Conservation (phyloP, 2,329 filamentous ascomycete genomes). For the Nemania diffusa region DNA sequence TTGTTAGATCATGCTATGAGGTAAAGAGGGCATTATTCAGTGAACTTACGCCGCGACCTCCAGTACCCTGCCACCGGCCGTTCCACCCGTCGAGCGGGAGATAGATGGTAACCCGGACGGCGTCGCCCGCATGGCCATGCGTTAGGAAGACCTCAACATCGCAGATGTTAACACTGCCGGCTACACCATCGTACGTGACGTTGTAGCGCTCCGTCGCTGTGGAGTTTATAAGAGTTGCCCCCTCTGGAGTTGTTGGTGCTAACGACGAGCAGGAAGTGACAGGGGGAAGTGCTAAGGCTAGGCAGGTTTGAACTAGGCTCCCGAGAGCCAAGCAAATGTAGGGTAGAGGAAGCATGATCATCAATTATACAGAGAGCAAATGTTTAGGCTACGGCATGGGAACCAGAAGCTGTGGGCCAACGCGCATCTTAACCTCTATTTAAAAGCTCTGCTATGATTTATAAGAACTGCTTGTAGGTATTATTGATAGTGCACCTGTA, state of each 20-base stretch:
- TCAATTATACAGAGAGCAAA: not conserved
- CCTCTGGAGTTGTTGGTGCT: constrained; percentile 35
- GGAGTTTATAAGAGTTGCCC: constrained; percentile 36
- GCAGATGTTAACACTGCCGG: constrained; percentile 38
- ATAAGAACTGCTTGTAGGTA: not conserved
- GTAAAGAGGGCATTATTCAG: not conserved
- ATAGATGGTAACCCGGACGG: constrained; percentile 39
- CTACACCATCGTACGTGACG: constrained; percentile 35
- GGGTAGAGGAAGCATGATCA: constrained; percentile 12
- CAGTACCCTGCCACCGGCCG: constrained; percentile 43
- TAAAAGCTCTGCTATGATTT: not conserved
- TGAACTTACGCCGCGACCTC: constrained; percentile 40
- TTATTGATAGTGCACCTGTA: not conserved
- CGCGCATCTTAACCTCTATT: not conserved
- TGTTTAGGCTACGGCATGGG: not conserved
- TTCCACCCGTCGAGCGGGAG: constrained; percentile 41
- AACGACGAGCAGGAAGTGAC: constrained; percentile 33
- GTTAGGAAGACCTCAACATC: constrained; percentile 42
- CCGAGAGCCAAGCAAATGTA: constrained; percentile 11
- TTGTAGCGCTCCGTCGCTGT: constrained; percentile 40
- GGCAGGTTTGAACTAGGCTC: constrained; percentile 17
- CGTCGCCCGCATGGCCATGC: constrained; percentile 40
- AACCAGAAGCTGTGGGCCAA: not conserved
- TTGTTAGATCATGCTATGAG: not conserved
- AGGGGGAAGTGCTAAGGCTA: constrained; percentile 14